Evolutionary conservation across 495 filamentous ascomycete genomes (phyloP).

Genomic region (Copromyces sp.): DNA sequence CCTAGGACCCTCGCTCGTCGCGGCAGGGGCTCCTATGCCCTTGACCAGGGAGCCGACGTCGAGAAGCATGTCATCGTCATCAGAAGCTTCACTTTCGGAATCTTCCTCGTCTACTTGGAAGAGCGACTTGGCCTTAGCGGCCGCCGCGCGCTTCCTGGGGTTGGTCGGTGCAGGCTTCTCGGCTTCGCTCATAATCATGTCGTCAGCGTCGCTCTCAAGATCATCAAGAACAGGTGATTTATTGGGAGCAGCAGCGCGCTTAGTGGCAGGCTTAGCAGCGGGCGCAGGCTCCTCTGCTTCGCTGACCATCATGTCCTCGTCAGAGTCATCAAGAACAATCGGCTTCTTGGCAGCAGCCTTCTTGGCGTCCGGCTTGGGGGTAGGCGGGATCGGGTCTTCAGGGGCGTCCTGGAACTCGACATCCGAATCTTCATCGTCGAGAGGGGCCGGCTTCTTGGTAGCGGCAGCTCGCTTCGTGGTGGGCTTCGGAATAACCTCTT

Average conservation of each 20-base stretch:
- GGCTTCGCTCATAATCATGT: conserved; percentile 16
- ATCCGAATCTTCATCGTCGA: conserved; percentile 4
- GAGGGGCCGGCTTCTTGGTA: neutral
- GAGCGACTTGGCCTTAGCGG: conserved; percentile 9
- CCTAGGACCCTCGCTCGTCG: conserved; percentile 37
- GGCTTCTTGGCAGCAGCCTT: conserved; percentile 10
- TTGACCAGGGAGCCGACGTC: conserved; percentile 88
- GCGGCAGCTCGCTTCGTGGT: conserved; percentile 4
- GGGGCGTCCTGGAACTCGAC: neutral
- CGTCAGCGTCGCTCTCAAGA: conserved; percentile 31
- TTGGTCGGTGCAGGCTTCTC: neutral
- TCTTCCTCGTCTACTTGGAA: conserved; percentile 32
- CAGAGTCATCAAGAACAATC: neutral
- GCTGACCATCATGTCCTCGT: neutral
- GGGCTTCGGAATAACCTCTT: conserved; percentile 3
- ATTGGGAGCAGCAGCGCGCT: conserved; percentile 37
- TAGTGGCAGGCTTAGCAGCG: conserved; percentile 9
- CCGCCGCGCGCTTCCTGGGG: conserved; percentile 4
- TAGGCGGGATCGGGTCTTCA: neutral
- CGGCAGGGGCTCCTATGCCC: conserved; percentile 55
- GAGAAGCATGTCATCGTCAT: conserved; percentile 59
- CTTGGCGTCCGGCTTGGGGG: neutral
- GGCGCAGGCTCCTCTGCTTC: neutral
- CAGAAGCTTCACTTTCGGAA: conserved; percentile 19
- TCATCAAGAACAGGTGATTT: conserved; percentile 38